These are phyloP conservation scores for Amphibolis antarctica DNA, from an alignment of 106 monocot genomes.

Conservation along the genomic window DNA sequence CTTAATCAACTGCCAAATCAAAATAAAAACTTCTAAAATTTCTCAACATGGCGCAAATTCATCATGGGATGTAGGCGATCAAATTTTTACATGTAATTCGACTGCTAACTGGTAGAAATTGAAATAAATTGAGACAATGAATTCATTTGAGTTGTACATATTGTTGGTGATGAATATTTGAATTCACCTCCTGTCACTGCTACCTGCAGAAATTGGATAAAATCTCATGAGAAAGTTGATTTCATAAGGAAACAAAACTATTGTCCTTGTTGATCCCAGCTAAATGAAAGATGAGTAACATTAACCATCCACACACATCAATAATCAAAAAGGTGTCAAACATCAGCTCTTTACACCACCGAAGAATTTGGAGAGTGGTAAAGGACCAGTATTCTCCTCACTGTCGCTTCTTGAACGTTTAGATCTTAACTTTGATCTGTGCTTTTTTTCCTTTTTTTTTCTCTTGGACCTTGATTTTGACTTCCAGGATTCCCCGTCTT, in stretches of 20 bases:
- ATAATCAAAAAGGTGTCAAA: not conserved
- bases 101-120: too few relatives aligned
- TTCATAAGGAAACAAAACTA: not conserved
- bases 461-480: slow-evolving; percentile 5
- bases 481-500: not conserved
- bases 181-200: too few relatives aligned
- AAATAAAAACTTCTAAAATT: too few relatives aligned
- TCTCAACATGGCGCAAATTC: too few relatives aligned
- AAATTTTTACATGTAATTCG: too few relatives aligned
- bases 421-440: not conserved
- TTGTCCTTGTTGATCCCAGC: not conserved
- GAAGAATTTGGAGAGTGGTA: slow-evolving; percentile 6
- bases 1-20: too few relatives aligned
- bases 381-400: slow-evolving; percentile 1
- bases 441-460: not conserved
- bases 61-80: too few relatives aligned
- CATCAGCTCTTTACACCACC: not conserved
- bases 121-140: too few relatives aligned
- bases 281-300: not conserved
- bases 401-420: slow-evolving; percentile 2
- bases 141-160: too few relatives aligned
- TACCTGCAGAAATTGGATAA: too few relatives aligned
- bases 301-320: not conserved
- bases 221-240: not conserved
- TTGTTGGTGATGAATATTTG: too few relatives aligned